Percentiles rank a stretch among this genome's conserved stretches.
These are phyloP conservation scores for Cornus florida DNA, from an alignment of 148 eudicot species.

Conservation along the genomic window DNA sequence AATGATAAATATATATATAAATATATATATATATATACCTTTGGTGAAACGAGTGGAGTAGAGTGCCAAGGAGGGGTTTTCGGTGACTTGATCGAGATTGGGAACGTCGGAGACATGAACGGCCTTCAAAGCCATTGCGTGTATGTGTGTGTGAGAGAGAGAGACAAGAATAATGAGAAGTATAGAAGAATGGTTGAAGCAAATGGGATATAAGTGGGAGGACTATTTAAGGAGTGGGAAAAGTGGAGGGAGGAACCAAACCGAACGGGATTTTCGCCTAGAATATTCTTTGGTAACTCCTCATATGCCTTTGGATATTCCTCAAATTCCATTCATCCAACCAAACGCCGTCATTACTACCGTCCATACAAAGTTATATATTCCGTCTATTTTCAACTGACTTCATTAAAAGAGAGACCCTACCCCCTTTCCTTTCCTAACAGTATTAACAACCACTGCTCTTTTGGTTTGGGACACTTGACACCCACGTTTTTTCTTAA, in stretches of 20 bases:
- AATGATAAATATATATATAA: too few species aligned
- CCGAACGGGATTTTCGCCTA: background rate
- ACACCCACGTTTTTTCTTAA: too few species aligned
- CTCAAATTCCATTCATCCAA: background rate
- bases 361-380: too few species aligned
- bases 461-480: too few species aligned
- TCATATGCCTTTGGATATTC: background rate
- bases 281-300: background rate
- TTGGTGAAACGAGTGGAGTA: slow-evolving; percentile 40
- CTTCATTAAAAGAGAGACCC: too few species aligned
- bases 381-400: background rate
- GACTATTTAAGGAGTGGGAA: background rate
- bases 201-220: background rate
- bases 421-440: too few species aligned
- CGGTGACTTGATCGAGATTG: slow-evolving; percentile 44
- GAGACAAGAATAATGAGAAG: background rate
- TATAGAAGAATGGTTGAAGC: background rate
- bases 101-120: slow-evolving; percentile 59
- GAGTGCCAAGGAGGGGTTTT: slow-evolving; percentile 40
- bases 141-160: background rate
- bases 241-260: background rate
- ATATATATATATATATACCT: too few species aligned
- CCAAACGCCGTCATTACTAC: background rate
- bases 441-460: too few species aligned
- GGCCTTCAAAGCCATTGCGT: slow-evolving; percentile 44